Evolutionary conservation across 345 rosid species (phyloP).

Genomic region (Pistacia atlantica): DNA sequence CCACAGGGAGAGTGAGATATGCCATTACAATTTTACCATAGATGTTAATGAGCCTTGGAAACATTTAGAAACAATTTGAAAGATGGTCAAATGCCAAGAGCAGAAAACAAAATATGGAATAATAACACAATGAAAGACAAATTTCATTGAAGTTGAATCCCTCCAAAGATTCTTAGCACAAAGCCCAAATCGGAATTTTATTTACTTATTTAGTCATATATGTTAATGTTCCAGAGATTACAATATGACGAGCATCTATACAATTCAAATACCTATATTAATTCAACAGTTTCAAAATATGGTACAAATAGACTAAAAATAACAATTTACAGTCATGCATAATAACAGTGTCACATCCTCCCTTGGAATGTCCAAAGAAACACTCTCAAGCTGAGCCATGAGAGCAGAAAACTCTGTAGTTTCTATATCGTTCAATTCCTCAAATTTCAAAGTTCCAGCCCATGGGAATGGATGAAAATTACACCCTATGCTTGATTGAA

Average conservation of each 20-base stretch:
- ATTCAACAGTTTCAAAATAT: not conserved
- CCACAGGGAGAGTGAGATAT: not conserved
- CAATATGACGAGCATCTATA: not conserved
- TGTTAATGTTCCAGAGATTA: not conserved
- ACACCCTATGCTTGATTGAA: not conserved
- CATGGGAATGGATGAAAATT: not conserved
- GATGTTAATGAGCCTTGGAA: not conserved
- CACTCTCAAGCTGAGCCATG: not conserved
- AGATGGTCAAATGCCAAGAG: not conserved
- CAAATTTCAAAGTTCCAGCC: not conserved
- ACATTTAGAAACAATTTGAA: not conserved
- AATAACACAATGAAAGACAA: not conserved
- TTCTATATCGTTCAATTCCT: not conserved
- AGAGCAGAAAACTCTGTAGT: not conserved
- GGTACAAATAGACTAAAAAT: not conserved
- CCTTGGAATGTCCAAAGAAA: not conserved
- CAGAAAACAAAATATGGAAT: not conserved
- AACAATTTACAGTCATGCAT: not conserved
- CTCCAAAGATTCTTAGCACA: not conserved
- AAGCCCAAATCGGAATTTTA: not conserved
- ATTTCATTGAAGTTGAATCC: not conserved
- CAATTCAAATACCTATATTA: not conserved
- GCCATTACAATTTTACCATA: not conserved
- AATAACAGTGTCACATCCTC: not conserved
- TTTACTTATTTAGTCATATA: not conserved